These are phyloP conservation scores for Candolleomyces efflorescens DNA, from an alignment of 768 basidiomycete genomes.

Conservation along the genomic window DNA sequence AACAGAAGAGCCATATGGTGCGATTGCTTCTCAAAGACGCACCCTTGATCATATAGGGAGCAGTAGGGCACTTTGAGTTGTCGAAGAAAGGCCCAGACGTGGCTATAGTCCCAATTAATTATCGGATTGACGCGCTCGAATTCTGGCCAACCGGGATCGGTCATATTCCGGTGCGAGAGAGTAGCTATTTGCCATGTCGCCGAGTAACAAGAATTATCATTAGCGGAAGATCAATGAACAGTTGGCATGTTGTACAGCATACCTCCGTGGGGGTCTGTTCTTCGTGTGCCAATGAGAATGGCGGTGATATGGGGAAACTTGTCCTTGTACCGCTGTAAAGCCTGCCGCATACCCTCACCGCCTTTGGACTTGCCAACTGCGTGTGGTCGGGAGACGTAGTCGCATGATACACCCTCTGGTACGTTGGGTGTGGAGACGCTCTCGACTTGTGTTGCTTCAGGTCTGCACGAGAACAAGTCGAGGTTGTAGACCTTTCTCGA, in stretches of 20 bases:
- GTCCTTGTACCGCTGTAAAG: conserved; percentile 68
- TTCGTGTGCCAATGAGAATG: conserved; percentile 85
- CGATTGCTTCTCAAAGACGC: conserved; percentile 18
- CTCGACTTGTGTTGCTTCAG: conserved; percentile 37
- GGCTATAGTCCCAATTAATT: conserved; percentile 88
- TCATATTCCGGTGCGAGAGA: conserved; percentile 71
- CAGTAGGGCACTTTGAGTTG: conserved; percentile 81
- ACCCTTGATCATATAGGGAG: conserved; percentile 88
- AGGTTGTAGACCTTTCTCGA: conserved; percentile 63
- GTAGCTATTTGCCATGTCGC: conserved; percentile 41
- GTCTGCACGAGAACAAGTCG: conserved; percentile 60
- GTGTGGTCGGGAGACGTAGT: conserved; percentile 22
- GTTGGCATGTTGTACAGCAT: conserved; percentile 21
- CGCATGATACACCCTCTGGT: conserved; percentile 14
- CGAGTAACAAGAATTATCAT: neutral
- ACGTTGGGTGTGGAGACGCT: conserved; percentile 38
- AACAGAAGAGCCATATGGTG: neutral
- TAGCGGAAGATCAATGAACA: neutral
- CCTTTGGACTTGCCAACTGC: conserved; percentile 54
- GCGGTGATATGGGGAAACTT: conserved; percentile 65
- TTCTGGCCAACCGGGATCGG: conserved; percentile 85
- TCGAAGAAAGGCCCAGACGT: conserved; percentile 87
- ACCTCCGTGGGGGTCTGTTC: conserved; percentile 95
- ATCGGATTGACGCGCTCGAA: conserved; percentile 94
- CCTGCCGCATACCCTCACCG: conserved; percentile 73